Conservation (phyloP, 139 green algal genomes). For the Volvox africanus region DNA sequence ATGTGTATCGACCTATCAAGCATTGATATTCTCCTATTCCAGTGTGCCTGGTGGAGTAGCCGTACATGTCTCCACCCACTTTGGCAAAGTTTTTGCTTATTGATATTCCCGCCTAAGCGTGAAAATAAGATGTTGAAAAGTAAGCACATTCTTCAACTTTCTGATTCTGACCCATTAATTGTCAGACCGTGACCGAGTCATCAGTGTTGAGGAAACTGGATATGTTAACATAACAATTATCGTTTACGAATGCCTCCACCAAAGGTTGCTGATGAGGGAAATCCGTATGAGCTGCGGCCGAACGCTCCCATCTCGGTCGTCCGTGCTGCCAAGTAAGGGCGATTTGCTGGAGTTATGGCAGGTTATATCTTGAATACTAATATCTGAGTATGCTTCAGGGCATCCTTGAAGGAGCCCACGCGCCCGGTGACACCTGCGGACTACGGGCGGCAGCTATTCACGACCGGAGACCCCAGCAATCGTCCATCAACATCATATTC, state of each 20-base stretch:
- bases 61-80: no score
- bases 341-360: not conserved
- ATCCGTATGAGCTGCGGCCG: slow-evolving; percentile 40
- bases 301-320: slow-evolving; percentile 57
- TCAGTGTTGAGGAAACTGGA: not conserved
- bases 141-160: not conserved
- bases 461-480: slow-evolving; percentile 40
- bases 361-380: not conserved
- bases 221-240: slow-evolving; percentile 14
- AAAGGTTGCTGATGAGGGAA: slow-evolving; percentile 23
- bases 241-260: slow-evolving; percentile 16
- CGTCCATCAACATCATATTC: slow-evolving; percentile 50
- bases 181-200: not conserved
- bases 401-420: slow-evolving; percentile 58
- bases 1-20: no score
- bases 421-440: slow-evolving; percentile 53
- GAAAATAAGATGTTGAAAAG: not conserved
- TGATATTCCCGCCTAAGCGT: no score
- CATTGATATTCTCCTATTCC: no score
- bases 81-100: no score
- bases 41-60: no score
- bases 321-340: slow-evolving; percentile 56
- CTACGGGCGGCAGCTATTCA: slow-evolving; percentile 58
- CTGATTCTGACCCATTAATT: not conserved
- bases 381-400: slow-evolving; percentile 23